These are phyloP conservation scores for Aspergillus spinulosporus DNA, from an alignment of 2,329 filamentous ascomycete species.

Conservation along the genomic window DNA sequence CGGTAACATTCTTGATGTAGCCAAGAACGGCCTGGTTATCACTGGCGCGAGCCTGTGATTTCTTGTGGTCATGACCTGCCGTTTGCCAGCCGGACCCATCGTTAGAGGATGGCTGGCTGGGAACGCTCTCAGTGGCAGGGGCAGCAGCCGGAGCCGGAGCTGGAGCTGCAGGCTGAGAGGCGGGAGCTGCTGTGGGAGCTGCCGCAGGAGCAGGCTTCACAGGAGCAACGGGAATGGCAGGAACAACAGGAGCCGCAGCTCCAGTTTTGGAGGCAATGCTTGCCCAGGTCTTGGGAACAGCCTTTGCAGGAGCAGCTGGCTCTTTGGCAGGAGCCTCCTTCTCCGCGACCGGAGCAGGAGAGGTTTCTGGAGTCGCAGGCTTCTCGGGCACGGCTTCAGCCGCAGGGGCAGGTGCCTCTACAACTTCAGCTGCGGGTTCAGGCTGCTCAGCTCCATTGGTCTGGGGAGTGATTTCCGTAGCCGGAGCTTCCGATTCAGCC, in stretches of 20 bases:
- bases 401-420: conserved; percentile 30
- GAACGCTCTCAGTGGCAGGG: conserved; percentile 46
- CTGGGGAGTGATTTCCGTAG: conserved; percentile 34
- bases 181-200: conserved; percentile 73
- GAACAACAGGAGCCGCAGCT: conserved; percentile 39
- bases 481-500: conserved; percentile 32
- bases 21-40: conserved; percentile 78
- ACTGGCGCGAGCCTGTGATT: conserved; percentile 71
- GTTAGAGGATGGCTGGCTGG: conserved; percentile 78
- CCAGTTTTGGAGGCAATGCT: conserved; percentile 56
- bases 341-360: conserved; percentile 53
- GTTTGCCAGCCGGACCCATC: conserved; percentile 81
- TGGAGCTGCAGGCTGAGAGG: conserved; percentile 39
- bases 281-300: conserved; percentile 65
- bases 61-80: conserved; percentile 73
- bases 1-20: conserved; percentile 94
- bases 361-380: conserved; percentile 63
- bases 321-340: conserved; percentile 55
- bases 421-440: conserved; percentile 26
- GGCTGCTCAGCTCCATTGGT: conserved; percentile 36
- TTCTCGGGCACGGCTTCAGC: conserved; percentile 39
- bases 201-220: conserved; percentile 35
- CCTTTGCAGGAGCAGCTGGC: conserved; percentile 46
- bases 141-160: conserved; percentile 34
- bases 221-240: conserved; percentile 35